phyloP scores from a whole-genome alignment of 257 asterid species.

The Thymus quinquecostatus region DNA sequence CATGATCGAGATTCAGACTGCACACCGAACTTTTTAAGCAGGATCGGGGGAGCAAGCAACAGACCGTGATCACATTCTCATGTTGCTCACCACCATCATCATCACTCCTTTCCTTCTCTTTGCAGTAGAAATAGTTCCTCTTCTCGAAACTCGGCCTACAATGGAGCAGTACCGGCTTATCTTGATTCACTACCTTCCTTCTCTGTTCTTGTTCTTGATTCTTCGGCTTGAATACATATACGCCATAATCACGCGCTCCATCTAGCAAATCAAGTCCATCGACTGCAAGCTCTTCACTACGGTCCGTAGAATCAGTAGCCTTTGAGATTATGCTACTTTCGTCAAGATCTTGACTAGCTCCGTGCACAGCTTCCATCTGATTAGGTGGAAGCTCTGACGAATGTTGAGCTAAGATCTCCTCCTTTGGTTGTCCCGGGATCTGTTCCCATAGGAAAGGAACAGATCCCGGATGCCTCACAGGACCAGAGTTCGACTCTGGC shows the following conservation, averaged over 20 bases:
- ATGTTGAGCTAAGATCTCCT: slow-evolving; percentile 25
- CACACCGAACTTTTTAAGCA: slow-evolving; percentile 52
- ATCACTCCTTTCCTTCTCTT: slow-evolving; percentile 48
- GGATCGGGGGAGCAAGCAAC: slow-evolving; percentile 71
- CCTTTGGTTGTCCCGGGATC: slow-evolving; percentile 75
- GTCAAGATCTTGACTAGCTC: not conserved
- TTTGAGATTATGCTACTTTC: not conserved
- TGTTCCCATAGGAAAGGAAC: slow-evolving; percentile 88
- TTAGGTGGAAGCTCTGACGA: not conserved
- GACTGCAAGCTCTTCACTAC: not conserved
- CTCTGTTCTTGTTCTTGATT: slow-evolving; percentile 29
- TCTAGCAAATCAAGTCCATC: not conserved
- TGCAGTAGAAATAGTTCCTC: slow-evolving; percentile 35
- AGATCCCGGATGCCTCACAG: slow-evolving; percentile 61
- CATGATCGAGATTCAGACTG: slow-evolving; percentile 50
- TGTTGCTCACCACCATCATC: slow-evolving; percentile 37
- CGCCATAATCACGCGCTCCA: not conserved
- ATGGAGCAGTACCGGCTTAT: slow-evolving; percentile 27
- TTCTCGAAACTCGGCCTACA: slow-evolving; percentile 50
- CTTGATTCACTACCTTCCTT: slow-evolving; percentile 38
- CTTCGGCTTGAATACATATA: not conserved
- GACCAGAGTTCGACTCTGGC: slow-evolving; percentile 71
- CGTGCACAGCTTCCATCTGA: slow-evolving; percentile 41
- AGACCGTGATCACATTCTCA: slow-evolving; percentile 40
- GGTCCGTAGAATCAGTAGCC: not conserved